Conservation (phyloP, 768 basidiomycete genomes). For the Suillus paluster region DNA sequence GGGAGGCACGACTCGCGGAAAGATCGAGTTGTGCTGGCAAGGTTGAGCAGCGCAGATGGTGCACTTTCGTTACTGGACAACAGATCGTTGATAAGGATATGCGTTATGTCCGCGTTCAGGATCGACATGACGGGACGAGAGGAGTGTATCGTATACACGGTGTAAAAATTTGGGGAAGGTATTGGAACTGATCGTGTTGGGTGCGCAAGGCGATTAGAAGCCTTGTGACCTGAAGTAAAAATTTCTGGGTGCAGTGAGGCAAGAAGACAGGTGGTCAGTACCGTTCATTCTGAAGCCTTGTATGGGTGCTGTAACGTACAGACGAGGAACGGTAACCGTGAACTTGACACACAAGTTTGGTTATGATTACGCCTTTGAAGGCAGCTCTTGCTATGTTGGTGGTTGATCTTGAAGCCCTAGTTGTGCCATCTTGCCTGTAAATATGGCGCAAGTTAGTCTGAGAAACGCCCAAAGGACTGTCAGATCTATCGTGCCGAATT, state of each 20-base stretch:
- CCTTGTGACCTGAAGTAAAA: slow-evolving; percentile 6
- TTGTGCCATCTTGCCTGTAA: slow-evolving; percentile 15
- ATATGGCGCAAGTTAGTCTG: slow-evolving; percentile 17
- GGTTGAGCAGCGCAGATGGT: slow-evolving; percentile 23
- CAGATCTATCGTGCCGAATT: slow-evolving; percentile 19
- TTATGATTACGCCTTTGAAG: background rate
- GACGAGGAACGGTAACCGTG: slow-evolving; percentile 13
- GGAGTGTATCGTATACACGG: slow-evolving; percentile 5
- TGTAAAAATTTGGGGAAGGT: slow-evolving; percentile 10
- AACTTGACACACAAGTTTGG: slow-evolving; percentile 7
- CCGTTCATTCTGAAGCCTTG: slow-evolving; percentile 7
- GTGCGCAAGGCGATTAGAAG: slow-evolving; percentile 4
- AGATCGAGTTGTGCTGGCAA: slow-evolving; percentile 27
- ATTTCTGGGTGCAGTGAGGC: slow-evolving; percentile 9
- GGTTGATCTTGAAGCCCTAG: slow-evolving; percentile 13
- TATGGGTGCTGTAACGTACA: slow-evolving; percentile 16
- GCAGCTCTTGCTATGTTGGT: slow-evolving; percentile 1
- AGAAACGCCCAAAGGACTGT: slow-evolving; percentile 13
- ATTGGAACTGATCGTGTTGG: slow-evolving; percentile 6
- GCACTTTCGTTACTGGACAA: slow-evolving; percentile 7
- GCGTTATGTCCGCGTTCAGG: slow-evolving; percentile 39
- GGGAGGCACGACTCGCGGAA: slow-evolving; percentile 36
- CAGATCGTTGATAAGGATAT: slow-evolving; percentile 37
- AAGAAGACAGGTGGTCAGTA: slow-evolving; percentile 11
- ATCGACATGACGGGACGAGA: slow-evolving; percentile 26